Conservation (phyloP, 441 rosid species). For the Populus hybrid region DNA sequence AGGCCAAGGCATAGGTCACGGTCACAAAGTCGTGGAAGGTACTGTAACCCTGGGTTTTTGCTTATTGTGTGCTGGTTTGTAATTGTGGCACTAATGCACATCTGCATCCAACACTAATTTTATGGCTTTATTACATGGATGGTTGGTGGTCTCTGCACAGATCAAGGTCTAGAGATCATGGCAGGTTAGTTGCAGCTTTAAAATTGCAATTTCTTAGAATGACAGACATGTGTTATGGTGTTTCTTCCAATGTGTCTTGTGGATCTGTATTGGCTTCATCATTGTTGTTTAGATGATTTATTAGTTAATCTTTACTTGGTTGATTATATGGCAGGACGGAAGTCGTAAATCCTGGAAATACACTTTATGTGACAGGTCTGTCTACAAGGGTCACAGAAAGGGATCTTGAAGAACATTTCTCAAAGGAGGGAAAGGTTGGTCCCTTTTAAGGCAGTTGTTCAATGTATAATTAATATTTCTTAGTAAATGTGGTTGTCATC, state of each 20-base stretch:
- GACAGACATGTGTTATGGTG: neutral
- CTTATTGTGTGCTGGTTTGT: neutral
- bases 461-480: neutral
- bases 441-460: neutral
- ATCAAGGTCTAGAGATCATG: constrained; percentile 85
- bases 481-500: neutral
- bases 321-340: constrained; percentile 44
- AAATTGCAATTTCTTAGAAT: neutral
- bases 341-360: constrained; percentile 58
- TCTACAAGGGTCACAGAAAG: constrained; percentile 89
- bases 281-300: neutral
- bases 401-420: constrained; percentile 88
- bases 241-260: neutral
- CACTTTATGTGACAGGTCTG: constrained; percentile 92
- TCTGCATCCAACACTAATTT: neutral
- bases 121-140: constrained; percentile 21
- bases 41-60: constrained; percentile 4
- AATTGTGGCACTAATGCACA: neutral
- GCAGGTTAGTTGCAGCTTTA: constrained; percentile 53
- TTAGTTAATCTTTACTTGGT: neutral
- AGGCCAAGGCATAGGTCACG: constrained; percentile 60
- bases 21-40: constrained; percentile 85
- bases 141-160: constrained; percentile 31
- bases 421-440: constrained; percentile 94
- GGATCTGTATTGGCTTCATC: neutral